phyloP scores from a whole-genome alignment of 495 filamentous ascomycete genomes.

The Talaromyces nanjingensis region DNA sequence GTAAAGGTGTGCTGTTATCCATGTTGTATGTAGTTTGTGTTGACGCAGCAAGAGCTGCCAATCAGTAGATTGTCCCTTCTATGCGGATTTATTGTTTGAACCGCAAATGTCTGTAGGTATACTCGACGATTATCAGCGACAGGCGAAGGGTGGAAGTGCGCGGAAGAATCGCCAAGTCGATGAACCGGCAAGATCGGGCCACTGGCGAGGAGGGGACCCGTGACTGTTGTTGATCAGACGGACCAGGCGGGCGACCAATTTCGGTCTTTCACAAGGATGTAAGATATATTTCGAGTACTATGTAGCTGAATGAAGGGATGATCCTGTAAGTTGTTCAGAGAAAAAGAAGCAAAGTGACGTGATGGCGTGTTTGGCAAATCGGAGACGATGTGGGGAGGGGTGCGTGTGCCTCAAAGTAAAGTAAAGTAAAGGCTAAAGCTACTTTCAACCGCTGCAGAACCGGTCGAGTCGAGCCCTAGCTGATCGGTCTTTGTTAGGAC shows the following conservation, averaged over 20 bases:
- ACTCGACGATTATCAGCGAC: no score
- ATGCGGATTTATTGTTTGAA: neutral
- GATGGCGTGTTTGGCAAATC: neutral
- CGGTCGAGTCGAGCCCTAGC: no score
- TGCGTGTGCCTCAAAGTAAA: neutral
- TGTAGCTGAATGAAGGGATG: neutral
- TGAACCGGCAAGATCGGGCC: neutral
- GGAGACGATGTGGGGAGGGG: neutral
- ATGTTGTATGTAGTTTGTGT: slow-evolving; percentile 9
- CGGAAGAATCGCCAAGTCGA: neutral
- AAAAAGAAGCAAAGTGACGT: neutral
- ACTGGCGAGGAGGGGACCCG: neutral
- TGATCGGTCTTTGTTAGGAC: no score
- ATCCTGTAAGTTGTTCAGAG: neutral
- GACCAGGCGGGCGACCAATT: neutral
- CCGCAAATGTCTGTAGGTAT: neutral
- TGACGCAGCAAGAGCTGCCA: slow-evolving; percentile 17
- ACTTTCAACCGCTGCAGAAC: neutral
- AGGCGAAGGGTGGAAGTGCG: neutral
- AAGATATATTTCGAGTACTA: neutral
- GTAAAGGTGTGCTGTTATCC: slow-evolving; percentile 35
- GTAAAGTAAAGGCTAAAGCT: neutral
- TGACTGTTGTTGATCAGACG: neutral
- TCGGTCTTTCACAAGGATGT: neutral
- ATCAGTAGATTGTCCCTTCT: slow-evolving; percentile 10